Conservation (phyloP, 2,329 filamentous ascomycete genomes). For the Fusarium setosum region DNA sequence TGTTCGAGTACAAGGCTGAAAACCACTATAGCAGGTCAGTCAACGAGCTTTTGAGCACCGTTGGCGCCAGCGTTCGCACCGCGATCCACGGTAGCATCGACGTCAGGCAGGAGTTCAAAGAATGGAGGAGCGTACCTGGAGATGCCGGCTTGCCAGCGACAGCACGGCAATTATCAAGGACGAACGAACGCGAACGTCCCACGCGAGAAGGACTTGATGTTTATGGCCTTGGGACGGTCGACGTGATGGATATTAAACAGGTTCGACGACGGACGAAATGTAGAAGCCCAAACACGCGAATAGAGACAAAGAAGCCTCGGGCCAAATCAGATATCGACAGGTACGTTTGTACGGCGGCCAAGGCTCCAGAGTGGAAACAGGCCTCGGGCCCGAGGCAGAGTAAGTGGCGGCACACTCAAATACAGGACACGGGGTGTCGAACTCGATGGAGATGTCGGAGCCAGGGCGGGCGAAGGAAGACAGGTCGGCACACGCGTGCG, state of each 20-base stretch:
- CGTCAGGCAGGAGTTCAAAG: background rate
- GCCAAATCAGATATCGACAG: conserved; percentile 10
- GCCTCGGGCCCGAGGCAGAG: conserved; percentile 16
- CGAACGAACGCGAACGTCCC: conserved; percentile 13
- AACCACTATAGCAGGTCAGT: background rate
- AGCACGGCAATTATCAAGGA: background rate
- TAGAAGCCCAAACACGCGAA: background rate
- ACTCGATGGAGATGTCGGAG: conserved; percentile 13
- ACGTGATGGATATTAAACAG: background rate
- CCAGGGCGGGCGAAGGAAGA: conserved; percentile 19
- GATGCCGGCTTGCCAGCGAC: conserved; percentile 1
- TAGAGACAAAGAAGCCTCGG: background rate
- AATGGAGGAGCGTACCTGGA: background rate
- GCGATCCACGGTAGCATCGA: no score
- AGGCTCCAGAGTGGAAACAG: conserved; percentile 20
- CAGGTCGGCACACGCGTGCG: conserved; percentile 13
- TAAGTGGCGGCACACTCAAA: conserved; percentile 5
- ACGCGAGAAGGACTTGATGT: conserved; percentile 7
- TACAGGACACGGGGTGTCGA: conserved; percentile 4
- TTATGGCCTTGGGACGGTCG: background rate
- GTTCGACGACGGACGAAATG: background rate
- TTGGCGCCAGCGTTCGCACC: background rate
- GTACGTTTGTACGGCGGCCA: conserved; percentile 4
- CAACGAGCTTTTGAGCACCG: background rate
- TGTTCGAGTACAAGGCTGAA: background rate